phyloP scores from a whole-genome alignment of 2,329 filamentous ascomycete genomes.

The Apiospora saccharicola region DNA sequence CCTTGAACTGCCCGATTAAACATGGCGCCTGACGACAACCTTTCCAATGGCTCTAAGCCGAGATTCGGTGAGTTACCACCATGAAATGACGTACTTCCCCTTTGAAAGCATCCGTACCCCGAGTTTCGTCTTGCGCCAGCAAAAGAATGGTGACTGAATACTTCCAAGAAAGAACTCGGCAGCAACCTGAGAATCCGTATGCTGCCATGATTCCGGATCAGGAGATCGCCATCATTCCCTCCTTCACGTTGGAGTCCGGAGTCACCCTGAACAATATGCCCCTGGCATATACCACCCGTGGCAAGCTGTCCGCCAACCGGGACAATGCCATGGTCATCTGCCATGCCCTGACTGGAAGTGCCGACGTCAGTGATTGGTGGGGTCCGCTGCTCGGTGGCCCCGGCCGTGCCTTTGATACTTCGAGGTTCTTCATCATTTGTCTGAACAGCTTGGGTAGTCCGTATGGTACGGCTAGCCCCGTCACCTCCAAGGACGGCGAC shows the following conservation, averaged over 20 bases:
- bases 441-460: conserved; percentile 87
- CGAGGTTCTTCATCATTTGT: conserved; percentile 84
- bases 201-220: conserved; percentile 87
- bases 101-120: background rate
- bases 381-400: conserved; percentile 80
- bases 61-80: conserved; percentile 44
- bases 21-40: conserved; percentile 28
- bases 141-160: conserved; percentile 66
- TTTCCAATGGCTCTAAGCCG: conserved; percentile 32
- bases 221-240: conserved; percentile 83
- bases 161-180: conserved; percentile 68
- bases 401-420: conserved; percentile 81
- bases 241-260: conserved; percentile 92
- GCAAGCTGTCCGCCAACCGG: conserved; percentile 63
- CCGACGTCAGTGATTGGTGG: conserved; percentile 90
- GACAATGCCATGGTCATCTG: conserved; percentile 80
- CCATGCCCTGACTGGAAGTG: conserved; percentile 85
- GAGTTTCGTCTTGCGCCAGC: conserved; percentile 17
- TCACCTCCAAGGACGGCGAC: conserved; percentile 87
- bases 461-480: conserved; percentile 86
- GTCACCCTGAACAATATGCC: conserved; percentile 80
- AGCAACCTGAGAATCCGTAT: conserved; percentile 92
- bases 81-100: conserved; percentile 8
- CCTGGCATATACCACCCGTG: conserved; percentile 72
- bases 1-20: background rate